phyloP scores from a whole-genome alignment of 176 grass and related monocot species.

The Alloteropsis semialata region DNA sequence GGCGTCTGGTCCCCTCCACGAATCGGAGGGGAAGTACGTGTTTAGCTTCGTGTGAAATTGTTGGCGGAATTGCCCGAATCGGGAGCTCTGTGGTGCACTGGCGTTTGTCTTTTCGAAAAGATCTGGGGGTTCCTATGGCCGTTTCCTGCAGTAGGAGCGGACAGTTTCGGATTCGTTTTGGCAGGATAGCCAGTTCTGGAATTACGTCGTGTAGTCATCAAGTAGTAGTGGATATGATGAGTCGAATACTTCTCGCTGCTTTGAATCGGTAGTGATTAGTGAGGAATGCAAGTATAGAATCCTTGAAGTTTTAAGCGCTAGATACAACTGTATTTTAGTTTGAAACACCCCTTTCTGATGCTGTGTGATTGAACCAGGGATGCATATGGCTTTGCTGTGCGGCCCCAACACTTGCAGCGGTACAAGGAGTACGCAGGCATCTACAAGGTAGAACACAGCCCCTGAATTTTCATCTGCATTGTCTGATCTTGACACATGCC shows the following conservation, averaged over 20 bases:
- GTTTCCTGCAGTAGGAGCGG: constrained; percentile 38
- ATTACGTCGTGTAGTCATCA: not conserved
- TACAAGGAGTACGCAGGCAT: constrained; percentile 97
- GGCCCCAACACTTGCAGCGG: constrained; percentile 92
- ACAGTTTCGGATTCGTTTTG: not conserved
- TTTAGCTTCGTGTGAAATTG: constrained; percentile 12
- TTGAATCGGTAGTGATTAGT: not conserved
- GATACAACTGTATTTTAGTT: not conserved
- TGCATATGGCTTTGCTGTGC: constrained; percentile 88
- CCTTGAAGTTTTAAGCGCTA: not conserved
- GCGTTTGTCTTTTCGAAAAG: constrained; percentile 25
- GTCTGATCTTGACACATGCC: constrained; percentile 9
- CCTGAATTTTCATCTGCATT: constrained; percentile 11
- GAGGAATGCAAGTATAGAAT: not conserved
- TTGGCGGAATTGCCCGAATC: constrained; percentile 20
- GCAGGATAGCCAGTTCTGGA: not conserved
- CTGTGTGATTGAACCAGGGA: constrained; percentile 65
- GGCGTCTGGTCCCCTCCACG: not conserved
- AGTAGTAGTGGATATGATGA: not conserved
- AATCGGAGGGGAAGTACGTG: not conserved
- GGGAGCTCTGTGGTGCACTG: constrained; percentile 29
- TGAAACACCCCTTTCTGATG: not conserved
- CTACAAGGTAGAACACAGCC: constrained; percentile 58
- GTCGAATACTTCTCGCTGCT: not conserved
- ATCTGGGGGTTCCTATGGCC: constrained; percentile 48